Evolutionary conservation across 1,284 basidiomycete species (phyloP), one percentile per base, ranked within the genome.

Genomic region (Austroboletus niveus): DNA sequence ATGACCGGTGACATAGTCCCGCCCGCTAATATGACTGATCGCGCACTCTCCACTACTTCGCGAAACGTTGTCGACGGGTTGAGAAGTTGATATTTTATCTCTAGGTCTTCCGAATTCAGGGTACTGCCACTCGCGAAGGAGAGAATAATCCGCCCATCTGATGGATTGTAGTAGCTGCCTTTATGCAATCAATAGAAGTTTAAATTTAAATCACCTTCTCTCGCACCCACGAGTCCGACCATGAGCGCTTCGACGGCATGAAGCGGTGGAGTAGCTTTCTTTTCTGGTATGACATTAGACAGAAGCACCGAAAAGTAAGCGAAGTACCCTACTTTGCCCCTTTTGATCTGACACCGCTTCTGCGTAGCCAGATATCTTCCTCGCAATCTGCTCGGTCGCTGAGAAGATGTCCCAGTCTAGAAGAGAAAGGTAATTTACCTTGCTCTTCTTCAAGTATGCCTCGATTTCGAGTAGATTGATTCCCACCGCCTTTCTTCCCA

Each of bases 1-100:
- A 73, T 52, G 61, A 94, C 92, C 8, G 96, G 96, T 38, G 93
- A 94, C 96, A 99, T 98, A 0, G 96, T 99, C 2, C 96, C 96
- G 9, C 96, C 96, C 0, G 95, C 94, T 14, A 99, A 75, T 24
- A 99, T 74, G 8, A 99, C 85, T 1, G 89, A 82, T 34, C 93
- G 76, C 0, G 94, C 92, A 44, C 79, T 75, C 24, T 92, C 83
- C 1, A 94, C 81, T 2, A 99, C 79, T 32, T 92, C 87, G 48
- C 78, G 75, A 68, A 99, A 99, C 52, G 87, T 80, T 15, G 93
- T 89, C 1, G 92, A 82, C 0, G 96, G 95, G 62, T 99, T 97
- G n/a, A 99, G 80, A 34, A 96, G 84, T 58, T 98, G 90, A 64
- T 98, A 99, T 62, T 91, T 94, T 49, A 98, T 75, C 53, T 86